These are phyloP conservation scores for Macadamia tetraphylla DNA, from an alignment of 164 flowering plant genomes.

Conservation along the genomic window DNA sequence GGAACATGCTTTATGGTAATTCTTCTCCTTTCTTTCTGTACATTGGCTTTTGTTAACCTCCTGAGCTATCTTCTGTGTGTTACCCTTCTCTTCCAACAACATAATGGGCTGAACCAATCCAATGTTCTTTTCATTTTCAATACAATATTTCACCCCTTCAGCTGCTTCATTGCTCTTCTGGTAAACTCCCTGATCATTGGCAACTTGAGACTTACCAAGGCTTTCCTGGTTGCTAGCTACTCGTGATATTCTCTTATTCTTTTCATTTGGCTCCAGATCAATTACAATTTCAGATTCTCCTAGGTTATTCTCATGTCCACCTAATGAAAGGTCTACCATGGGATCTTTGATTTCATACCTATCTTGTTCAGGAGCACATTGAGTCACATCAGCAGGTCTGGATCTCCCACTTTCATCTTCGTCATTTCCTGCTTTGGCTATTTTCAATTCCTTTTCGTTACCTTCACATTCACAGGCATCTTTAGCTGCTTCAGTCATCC, in stretches of 20 bases:
- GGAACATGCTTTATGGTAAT: slow-evolving; percentile 9
- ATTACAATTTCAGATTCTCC: slow-evolving; percentile 11
- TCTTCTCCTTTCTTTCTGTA: slow-evolving; percentile 28
- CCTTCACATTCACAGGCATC: background rate
- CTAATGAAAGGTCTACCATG: slow-evolving; percentile 3
- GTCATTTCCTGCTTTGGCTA: background rate
- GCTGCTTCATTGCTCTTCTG: slow-evolving; percentile 28
- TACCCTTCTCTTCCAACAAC: slow-evolving; percentile 22
- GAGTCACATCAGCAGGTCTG: background rate
- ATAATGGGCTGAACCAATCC: slow-evolving; percentile 1
- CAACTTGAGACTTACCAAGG: slow-evolving; percentile 12
- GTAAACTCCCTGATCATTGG: slow-evolving; percentile 17
- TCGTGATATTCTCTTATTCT: slow-evolving; percentile 14
- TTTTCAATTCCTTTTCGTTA: background rate
- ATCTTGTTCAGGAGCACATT: slow-evolving; percentile 10
- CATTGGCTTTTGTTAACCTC: slow-evolving; percentile 19
- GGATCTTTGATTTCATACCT: slow-evolving; percentile 11
- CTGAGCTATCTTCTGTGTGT: slow-evolving; percentile 12
- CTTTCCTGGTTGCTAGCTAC: slow-evolving; percentile 12
- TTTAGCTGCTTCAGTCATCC: slow-evolving; percentile 1
- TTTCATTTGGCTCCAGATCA: slow-evolving; percentile 9
- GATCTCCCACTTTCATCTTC: slow-evolving; percentile 2
- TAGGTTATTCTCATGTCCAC: slow-evolving; percentile 17
- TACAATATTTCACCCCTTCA: slow-evolving; percentile 4
- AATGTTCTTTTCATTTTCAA: no score